phyloP scores from a whole-genome alignment of 2,329 filamentous ascomycete genomes.

The Fusarium equiseti region DNA sequence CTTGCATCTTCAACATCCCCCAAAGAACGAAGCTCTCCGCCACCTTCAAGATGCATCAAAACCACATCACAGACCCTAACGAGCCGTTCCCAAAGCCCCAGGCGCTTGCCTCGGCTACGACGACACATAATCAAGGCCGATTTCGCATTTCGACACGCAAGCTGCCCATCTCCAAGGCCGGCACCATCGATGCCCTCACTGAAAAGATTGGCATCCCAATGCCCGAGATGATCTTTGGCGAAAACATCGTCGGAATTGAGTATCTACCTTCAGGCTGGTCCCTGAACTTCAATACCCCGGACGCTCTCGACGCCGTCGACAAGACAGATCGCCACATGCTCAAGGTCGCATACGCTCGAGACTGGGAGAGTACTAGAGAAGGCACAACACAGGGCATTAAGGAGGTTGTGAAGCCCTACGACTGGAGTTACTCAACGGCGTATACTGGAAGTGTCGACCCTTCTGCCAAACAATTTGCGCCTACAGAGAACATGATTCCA shows the following conservation, averaged over 20 bases:
- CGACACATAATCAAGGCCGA: constrained; percentile 68
- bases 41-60: constrained; percentile 49
- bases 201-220: constrained; percentile 83
- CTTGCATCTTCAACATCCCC: background rate
- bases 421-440: constrained; percentile 96
- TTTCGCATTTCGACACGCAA: constrained; percentile 88
- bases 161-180: constrained; percentile 92
- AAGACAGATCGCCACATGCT: constrained; percentile 94
- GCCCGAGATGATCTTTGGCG: constrained; percentile 99
- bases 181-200: constrained; percentile 88
- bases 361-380: constrained; percentile 79
- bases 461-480: constrained; percentile 45
- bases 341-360: constrained; percentile 90
- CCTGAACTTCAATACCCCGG: constrained; percentile 84
- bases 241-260: constrained; percentile 84
- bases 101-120: constrained; percentile 66
- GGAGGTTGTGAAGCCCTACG: constrained; percentile 94
- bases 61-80: constrained; percentile 57
- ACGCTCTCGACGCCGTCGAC: constrained; percentile 90
- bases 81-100: constrained; percentile 68
- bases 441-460: constrained; percentile 78
- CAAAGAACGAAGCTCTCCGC: background rate
- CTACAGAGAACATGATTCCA: constrained; percentile 71
- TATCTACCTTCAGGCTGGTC: constrained; percentile 82
- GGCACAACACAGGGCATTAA: constrained; percentile 88